Conservation (phyloP, 768 basidiomycete genomes). For the Solioccasus polychromus region DNA sequence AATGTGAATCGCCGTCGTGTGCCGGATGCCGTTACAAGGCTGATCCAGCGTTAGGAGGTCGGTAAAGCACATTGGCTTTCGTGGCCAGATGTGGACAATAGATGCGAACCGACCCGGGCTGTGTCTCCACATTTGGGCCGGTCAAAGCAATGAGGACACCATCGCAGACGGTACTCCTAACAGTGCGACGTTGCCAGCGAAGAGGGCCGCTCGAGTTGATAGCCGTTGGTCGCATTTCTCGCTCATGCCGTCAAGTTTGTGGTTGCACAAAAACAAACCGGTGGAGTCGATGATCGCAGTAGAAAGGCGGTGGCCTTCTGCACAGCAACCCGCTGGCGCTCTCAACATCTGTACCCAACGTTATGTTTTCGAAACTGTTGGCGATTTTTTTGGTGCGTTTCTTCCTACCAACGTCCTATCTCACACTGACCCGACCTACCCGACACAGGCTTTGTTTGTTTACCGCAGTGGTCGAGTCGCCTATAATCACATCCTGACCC, state of each 20-base stretch:
- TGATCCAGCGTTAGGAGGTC: constrained; percentile 9
- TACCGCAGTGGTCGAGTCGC: constrained; percentile 45
- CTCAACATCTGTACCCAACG: no score
- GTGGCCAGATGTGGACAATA: constrained; percentile 11
- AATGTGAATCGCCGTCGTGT: constrained; percentile 10
- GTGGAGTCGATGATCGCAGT: no score
- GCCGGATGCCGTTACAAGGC: no score
- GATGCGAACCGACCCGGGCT: not conserved
- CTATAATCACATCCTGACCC: constrained; percentile 40
- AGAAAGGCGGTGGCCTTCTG: no score
- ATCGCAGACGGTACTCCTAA: no score
- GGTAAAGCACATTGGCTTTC: constrained; percentile 8
- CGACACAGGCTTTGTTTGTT: constrained; percentile 38
- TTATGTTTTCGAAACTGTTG: constrained; percentile 10
- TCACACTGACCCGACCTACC: no score
- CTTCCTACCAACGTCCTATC: not conserved
- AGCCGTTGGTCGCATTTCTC: no score
- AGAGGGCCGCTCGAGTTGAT: no score
- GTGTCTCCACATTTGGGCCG: not conserved
- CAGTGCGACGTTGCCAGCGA: no score
- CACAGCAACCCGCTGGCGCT: no score
- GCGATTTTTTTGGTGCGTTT: constrained; percentile 11
- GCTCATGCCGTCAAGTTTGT: no score
- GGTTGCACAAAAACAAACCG: no score
- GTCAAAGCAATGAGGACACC: not conserved